phyloP scores from a whole-genome alignment of 2,329 filamentous ascomycete genomes.

The Aphanoascus verrucosus region DNA sequence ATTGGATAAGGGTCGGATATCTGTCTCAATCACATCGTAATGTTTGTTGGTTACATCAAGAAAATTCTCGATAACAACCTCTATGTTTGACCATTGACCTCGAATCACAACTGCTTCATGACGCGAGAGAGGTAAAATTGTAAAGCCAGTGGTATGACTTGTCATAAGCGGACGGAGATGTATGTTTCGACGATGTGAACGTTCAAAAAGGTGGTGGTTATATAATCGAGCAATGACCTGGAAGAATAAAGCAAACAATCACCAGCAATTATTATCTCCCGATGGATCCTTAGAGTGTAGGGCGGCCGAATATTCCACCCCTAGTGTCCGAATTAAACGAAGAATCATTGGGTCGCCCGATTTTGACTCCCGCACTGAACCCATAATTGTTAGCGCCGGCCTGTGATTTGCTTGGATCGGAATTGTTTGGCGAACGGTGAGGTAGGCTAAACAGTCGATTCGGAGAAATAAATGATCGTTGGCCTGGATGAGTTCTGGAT shows the following conservation, averaged over 20 bases:
- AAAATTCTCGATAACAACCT: too few species aligned
- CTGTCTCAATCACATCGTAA: too few species aligned
- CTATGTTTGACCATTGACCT: too few species aligned
- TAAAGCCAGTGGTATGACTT: too few species aligned
- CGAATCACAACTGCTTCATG: too few species aligned
- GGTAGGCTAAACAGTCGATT: constrained; percentile 7
- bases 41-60: too few species aligned
- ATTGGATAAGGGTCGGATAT: too few species aligned
- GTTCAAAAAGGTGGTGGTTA: too few species aligned
- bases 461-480: constrained; percentile 7
- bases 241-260: background rate
- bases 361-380: constrained; percentile 16
- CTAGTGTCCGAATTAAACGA: background rate
- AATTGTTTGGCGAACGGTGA: constrained; percentile 9
- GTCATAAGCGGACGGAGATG: too few species aligned
- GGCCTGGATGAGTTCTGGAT: background rate
- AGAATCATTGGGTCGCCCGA: constrained; percentile 13
- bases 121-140: too few species aligned
- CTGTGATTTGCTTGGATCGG: constrained; percentile 1
- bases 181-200: too few species aligned
- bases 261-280: background rate
- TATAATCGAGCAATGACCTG: background rate
- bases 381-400: constrained; percentile 12
- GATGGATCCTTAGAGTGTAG: background rate
- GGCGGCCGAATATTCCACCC: constrained; percentile 5